Percentiles rank a stretch among this genome's conserved stretches.
Evolutionary conservation across 2,329 filamentous ascomycete genomes (phyloP).

Genomic region (Colletotrichum musicola): DNA sequence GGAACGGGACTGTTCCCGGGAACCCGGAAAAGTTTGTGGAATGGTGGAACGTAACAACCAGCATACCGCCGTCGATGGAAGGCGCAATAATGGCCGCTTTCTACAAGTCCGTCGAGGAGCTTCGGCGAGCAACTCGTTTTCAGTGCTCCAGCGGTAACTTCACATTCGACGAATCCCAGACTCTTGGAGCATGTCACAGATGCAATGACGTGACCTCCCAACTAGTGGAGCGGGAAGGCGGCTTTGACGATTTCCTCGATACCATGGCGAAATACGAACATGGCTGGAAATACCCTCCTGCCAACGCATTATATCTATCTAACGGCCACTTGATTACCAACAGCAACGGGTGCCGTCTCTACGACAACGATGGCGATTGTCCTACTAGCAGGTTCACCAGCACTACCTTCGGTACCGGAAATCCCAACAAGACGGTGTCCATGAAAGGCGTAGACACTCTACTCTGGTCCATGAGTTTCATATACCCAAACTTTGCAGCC

Average conservation of each 20-base stretch:
- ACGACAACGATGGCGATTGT: too few relatives aligned
- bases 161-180: conserved; percentile 37
- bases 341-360: conserved; percentile 5
- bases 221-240: conserved; percentile 9
- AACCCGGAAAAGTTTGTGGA: too few relatives aligned
- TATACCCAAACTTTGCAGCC: too few relatives aligned
- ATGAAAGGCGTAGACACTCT: conserved; percentile 24
- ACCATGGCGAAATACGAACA: too few relatives aligned
- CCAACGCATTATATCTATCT: conserved; percentile 4
- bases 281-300: too few relatives aligned
- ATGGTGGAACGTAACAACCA: too few relatives aligned
- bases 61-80: background rate
- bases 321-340: conserved; percentile 26
- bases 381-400: too few relatives aligned
- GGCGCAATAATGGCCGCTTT: conserved; percentile 31
- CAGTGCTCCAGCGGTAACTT: conserved; percentile 39
- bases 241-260: too few relatives aligned
- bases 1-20: too few relatives aligned
- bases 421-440: conserved; percentile 10
- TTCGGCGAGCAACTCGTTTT: conserved; percentile 6
- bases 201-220: conserved; percentile 40
- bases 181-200: conserved; percentile 38
- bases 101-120: conserved; percentile 18
- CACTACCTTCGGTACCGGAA: conserved; percentile 12
- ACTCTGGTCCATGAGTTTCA: conserved; percentile 22